phyloP scores from a whole-genome alignment of 257 asterid species.

The Solanum neorickii region DNA sequence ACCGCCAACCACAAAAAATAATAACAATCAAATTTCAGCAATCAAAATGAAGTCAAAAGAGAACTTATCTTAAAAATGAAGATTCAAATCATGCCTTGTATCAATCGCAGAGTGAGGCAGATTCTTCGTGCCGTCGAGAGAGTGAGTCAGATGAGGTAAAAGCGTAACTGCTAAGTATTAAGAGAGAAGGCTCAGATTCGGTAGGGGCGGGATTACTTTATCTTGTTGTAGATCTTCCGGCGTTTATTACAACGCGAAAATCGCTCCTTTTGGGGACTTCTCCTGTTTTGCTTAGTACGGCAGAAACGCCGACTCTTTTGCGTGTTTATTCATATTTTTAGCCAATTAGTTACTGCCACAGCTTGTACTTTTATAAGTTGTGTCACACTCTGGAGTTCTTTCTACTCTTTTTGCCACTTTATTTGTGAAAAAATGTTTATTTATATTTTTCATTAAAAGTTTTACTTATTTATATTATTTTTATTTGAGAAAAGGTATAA shows the following conservation, averaged over 20 bases:
- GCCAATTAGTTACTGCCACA: background rate
- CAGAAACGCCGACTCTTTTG: background rate
- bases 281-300: background rate
- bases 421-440: background rate
- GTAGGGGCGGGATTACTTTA: background rate
- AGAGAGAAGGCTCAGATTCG: background rate
- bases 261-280: background rate
- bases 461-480: rapidly evolving
- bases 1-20: background rate
- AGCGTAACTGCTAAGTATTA: background rate
- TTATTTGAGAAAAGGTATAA: rapidly evolving
- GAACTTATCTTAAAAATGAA: background rate
- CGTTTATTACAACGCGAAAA: background rate
- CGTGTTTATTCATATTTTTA: background rate
- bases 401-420: background rate
- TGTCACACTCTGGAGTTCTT: background rate
- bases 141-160: background rate
- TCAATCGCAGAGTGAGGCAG: background rate
- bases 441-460: too few relatives aligned
- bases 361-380: background rate
- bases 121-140: background rate
- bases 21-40: background rate
- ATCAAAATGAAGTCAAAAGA: background rate
- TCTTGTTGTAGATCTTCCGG: background rate
- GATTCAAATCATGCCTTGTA: background rate